Conservation (phyloP, 164 flowering plant genomes). For the Cinnamomum chago region DNA sequence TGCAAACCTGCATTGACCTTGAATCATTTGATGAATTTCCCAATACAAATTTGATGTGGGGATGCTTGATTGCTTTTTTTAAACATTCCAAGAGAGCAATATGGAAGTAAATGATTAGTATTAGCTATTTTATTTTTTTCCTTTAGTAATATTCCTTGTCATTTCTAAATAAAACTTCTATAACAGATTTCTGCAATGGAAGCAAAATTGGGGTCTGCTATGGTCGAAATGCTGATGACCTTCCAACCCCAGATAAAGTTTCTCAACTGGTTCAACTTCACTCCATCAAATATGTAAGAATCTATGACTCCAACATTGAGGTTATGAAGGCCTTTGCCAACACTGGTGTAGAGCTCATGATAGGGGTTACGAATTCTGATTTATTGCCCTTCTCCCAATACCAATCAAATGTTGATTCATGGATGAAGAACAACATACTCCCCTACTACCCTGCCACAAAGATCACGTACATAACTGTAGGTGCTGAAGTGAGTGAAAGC, state of each 20-base stretch:
- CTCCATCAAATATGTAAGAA: constrained; percentile 64
- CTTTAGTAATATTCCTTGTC: no score
- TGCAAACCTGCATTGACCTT: no score
- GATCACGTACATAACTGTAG: constrained; percentile 81
- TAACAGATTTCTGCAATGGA: constrained; percentile 54
- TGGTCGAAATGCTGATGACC: constrained; percentile 94
- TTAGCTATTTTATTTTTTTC: no score
- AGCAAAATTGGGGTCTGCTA: constrained; percentile 82
- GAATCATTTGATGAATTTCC: no score
- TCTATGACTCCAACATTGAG: constrained; percentile 81
- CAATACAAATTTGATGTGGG: no score
- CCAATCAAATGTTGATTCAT: constrained; percentile 83
- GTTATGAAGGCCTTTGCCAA: constrained; percentile 90
- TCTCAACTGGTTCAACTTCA: constrained; percentile 64
- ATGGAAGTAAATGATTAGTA: no score
- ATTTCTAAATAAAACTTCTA: neutral
- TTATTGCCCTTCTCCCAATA: constrained; percentile 68
- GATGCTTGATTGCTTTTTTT: no score
- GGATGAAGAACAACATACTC: constrained; percentile 76
- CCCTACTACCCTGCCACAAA: constrained; percentile 87
- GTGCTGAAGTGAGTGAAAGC: constrained; percentile 83
- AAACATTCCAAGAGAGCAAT: no score
- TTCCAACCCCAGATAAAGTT: constrained; percentile 88
- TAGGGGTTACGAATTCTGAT: constrained; percentile 74
- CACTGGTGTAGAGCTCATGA: constrained; percentile 81